Evolutionary conservation across 805 yeast species (phyloP).

Genomic region (Pichia sporocuriosa): DNA sequence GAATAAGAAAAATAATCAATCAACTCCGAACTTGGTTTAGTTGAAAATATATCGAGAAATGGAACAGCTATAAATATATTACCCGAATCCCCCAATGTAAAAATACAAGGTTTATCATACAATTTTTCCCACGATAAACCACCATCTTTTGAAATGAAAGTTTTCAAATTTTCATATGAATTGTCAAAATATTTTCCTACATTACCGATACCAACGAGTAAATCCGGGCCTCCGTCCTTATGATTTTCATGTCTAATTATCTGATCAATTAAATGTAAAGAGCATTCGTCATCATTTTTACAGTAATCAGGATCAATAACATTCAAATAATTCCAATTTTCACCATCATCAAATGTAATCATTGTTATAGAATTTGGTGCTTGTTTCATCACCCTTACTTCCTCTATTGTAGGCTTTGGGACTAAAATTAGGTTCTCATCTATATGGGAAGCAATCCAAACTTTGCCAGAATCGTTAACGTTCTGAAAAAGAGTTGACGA

Average conservation of each 20-base stretch:
- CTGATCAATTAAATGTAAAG: constrained; percentile 35
- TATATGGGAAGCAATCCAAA: constrained; percentile 41
- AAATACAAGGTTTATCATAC: constrained; percentile 44
- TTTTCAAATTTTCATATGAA: constrained; percentile 19
- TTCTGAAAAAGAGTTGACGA: constrained; percentile 33
- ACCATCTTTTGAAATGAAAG: constrained; percentile 69
- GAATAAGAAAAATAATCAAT: constrained; percentile 39
- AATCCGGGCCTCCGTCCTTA: constrained; percentile 51
- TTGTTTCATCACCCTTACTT: constrained; percentile 7
- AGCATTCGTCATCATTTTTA: constrained; percentile 40
- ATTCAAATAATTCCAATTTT: constrained; percentile 43
- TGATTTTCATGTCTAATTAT: constrained; percentile 34
- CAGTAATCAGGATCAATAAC: constrained; percentile 40
- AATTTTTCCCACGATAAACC: constrained; percentile 66
- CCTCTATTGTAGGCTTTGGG: constrained; percentile 18
- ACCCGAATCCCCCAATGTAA: constrained; percentile 72
- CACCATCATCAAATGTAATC: constrained; percentile 48
- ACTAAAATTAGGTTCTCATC: too few species aligned
- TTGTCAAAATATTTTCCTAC: constrained; percentile 55
- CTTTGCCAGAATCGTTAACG: constrained; percentile 52
- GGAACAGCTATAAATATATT: constrained; percentile 63
- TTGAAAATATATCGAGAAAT: constrained; percentile 14
- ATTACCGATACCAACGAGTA: constrained; percentile 63
- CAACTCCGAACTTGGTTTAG: constrained; percentile 28
- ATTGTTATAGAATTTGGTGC: too few species aligned